Evolutionary conservation across 2,329 filamentous ascomycete genomes (phyloP), one percentile per base, ranked within the genome.

Genomic region (Fusarium albidum): DNA sequence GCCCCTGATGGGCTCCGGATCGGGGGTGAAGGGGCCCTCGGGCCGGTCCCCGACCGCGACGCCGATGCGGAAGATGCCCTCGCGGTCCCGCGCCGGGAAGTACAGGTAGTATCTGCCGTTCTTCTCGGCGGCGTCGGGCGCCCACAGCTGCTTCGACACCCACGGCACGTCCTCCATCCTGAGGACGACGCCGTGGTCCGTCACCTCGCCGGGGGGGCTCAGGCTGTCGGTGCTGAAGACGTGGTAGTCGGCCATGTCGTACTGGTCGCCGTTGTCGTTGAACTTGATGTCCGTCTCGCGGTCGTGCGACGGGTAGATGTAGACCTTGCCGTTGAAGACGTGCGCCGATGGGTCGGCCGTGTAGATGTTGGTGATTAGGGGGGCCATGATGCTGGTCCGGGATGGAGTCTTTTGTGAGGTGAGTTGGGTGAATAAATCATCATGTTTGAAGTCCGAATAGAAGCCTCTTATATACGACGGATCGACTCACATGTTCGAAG

Each of bases 251-350:
- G 77, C 81, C 90, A 92, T 93, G 76, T 91, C 90, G 71, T 92
- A 92, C 71, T 92, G 90, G 75, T 92, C 89, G 69, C 90, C 90
- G 80, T 92, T 91, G 79, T 92, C 89, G 76, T 93, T 92, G 79
- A 89, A 87, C 51, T 82, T 52, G 71, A 91, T 90, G 72, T 86
- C 82, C 6, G 88, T 90, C 71, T 91, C 87, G 62, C 88, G 83
- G 73, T 93, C 89, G 75, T 93, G 89, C 17, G 89, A 92, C 15
- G 90, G 89, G 76, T 92, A 93, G 74, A 93, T 83, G 78, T 91
- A 93, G 55, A 93, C 75, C 61, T 82, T 86, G 71, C 81, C 82
- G 58, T 91, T 85, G 77, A 92, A 93, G 69, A 90, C 89, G 73
- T 92, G 89, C 11, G 90, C 90, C 7, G 89, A 92, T 13, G 90